phyloP scores from a whole-genome alignment of 2,329 filamentous ascomycete species.

The Diplodia sapinea region DNA sequence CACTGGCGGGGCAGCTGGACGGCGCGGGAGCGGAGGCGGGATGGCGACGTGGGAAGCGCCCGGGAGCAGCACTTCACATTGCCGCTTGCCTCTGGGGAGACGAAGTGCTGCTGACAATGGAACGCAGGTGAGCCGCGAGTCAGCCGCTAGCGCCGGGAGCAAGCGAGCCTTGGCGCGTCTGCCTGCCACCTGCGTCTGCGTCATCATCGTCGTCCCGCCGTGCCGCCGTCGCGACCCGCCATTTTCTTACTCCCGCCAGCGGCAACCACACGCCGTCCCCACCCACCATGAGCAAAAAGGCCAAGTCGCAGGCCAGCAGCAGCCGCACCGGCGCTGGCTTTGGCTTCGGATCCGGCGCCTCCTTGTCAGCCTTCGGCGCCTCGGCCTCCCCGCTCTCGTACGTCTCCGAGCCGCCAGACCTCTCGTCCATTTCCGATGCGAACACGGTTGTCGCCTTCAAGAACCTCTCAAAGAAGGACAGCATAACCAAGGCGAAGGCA shows the following conservation, averaged over 20 bases:
- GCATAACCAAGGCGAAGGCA: conserved; percentile 87
- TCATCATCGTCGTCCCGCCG: conserved; percentile 11
- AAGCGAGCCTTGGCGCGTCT: conserved; percentile 22
- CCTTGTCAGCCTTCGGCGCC: conserved; percentile 50
- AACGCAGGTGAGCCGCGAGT: conserved; percentile 22
- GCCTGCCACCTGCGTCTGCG: conserved; percentile 4
- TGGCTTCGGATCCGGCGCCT: conserved; percentile 49
- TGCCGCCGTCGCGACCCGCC: conserved; percentile 16
- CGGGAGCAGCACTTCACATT: conserved; percentile 28
- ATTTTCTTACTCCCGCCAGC: conserved; percentile 9
- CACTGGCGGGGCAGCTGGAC: neutral
- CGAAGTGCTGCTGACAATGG: conserved; percentile 24
- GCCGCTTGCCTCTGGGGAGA: conserved; percentile 11
- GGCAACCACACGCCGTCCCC: conserved; percentile 3
- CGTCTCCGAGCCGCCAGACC: conserved; percentile 82
- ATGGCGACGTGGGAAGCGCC: conserved; percentile 28
- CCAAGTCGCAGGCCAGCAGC: conserved; percentile 68
- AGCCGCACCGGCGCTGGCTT: conserved; percentile 60
- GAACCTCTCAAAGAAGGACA: conserved; percentile 90
- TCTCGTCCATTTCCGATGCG: conserved; percentile 76
- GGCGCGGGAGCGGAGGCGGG: neutral
- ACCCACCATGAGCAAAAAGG: conserved; percentile 65
- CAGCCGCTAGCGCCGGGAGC: conserved; percentile 23
- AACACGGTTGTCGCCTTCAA: conserved; percentile 90
- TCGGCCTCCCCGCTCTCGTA: conserved; percentile 76